Evolutionary conservation across 331 rosid genomes (phyloP).

Genomic region (Telfairia occidentalis): DNA sequence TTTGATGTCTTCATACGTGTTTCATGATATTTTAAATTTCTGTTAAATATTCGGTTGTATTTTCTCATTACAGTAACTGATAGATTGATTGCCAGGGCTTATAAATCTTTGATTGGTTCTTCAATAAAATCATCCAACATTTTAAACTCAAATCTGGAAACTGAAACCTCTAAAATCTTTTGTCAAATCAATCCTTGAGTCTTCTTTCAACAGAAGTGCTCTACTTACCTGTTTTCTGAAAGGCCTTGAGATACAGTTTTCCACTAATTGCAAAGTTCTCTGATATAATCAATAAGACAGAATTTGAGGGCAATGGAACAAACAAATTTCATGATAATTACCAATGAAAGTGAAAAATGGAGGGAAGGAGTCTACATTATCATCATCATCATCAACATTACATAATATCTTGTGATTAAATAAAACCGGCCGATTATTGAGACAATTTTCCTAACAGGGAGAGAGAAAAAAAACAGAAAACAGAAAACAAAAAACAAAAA

Average conservation of each 20-base stretch:
- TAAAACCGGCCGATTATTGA: not conserved
- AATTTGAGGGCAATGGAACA: not conserved
- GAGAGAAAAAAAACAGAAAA: too few species aligned
- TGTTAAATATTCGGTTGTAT: too few species aligned
- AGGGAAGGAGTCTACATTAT: slow-evolving; percentile 1
- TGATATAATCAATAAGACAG: not conserved
- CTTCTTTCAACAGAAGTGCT: too few species aligned
- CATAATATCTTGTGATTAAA: not conserved
- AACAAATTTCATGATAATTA: not conserved
- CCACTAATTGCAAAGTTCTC: not conserved
- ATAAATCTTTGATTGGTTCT: too few species aligned
- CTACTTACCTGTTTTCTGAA: not conserved
- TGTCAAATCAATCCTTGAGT: too few species aligned
- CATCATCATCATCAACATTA: slow-evolving; percentile 3
- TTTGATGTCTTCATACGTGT: too few species aligned
- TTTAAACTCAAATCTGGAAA: too few species aligned
- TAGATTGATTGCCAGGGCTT: too few species aligned
- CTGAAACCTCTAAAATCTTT: too few species aligned
- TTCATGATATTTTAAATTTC: too few species aligned
- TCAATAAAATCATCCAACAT: too few species aligned
- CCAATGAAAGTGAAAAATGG: not conserved
- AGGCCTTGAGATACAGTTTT: not conserved
- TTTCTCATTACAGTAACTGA: too few species aligned
- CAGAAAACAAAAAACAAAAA: not conserved
- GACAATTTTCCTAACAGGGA: slow-evolving; percentile 3